Evolutionary conservation across 768 basidiomycete genomes (phyloP).

Genomic region (Wakefieldia striispora): DNA sequence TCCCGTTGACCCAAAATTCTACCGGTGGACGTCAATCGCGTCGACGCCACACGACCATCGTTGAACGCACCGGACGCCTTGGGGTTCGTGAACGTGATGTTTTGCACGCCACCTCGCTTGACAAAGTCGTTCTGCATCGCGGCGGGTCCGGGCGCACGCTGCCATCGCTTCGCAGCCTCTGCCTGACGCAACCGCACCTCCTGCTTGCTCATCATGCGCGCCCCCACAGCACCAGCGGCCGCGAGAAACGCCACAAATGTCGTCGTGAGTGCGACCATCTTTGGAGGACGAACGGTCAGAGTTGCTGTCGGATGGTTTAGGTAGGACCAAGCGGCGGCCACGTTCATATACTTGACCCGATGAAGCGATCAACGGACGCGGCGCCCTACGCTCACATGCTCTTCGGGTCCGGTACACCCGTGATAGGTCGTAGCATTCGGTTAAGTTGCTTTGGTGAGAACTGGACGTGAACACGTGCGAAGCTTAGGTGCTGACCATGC

Average conservation of each 20-base stretch:
- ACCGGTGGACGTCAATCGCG: not conserved
- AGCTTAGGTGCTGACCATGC: no score
- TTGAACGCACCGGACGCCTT: constrained; percentile 52
- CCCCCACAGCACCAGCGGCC: constrained; percentile 1
- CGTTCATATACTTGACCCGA: no score
- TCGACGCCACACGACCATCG: not conserved
- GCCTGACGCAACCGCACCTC: constrained; percentile 45
- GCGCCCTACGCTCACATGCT: no score
- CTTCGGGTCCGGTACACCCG: no score
- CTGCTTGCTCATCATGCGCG: constrained; percentile 33
- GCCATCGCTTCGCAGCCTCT: constrained; percentile 47
- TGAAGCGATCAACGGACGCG: no score
- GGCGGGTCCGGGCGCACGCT: constrained; percentile 3
- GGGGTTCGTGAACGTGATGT: constrained; percentile 71
- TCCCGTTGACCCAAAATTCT: constrained; percentile 75
- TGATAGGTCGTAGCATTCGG: no score
- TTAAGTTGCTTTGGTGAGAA: no score
- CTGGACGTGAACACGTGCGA: no score
- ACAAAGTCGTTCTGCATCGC: not conserved
- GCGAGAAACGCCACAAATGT: constrained; percentile 11
- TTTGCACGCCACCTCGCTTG: constrained; percentile 39
- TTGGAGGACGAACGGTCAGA: not conserved
- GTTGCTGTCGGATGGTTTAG: no score
- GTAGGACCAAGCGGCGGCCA: no score
- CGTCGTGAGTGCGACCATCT: constrained; percentile 14